Evolutionary conservation across 495 filamentous ascomycete species (phyloP), one percentile per base, ranked within the genome.

Genomic region (Ramalina intermedia): DNA sequence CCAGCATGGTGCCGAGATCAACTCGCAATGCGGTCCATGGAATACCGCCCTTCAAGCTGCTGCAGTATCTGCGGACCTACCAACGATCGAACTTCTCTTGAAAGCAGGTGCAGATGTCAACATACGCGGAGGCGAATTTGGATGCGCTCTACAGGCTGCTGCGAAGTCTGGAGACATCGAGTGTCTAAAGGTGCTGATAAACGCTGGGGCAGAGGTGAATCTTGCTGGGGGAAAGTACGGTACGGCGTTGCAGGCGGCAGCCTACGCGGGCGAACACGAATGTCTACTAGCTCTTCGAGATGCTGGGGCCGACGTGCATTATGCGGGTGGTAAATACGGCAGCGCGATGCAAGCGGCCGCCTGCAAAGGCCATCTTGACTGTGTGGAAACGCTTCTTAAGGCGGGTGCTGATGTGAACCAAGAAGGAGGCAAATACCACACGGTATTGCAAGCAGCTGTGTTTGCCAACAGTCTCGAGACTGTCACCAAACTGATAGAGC

Each of bases 191-290:
- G 43, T 21, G 6, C 41, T 66, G 6, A 17, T 66, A 0, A 52
- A 57, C 16, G 50, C 45, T 46, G 63, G 63, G 13, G 63, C 63
- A 26, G 44, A 65, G 43, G 52, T 63, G 20, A 61, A 63, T 51
- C 43, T 58, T 43, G 24, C 29, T 42, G 44, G 24, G 23, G 46
- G 52, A 38, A 18, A 51, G 17, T 60, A 47, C 40, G 58, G 57
- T 2, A 60, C 50, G 26, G 51, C 59, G 26, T 51, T 67, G n/a
- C 29, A 29, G 35, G 55, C 47, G 23, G 57, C 63, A 46, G 55
- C 52, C 46, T 64, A 9, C 16, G 64, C n/a, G 9, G 45, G 53
- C 11, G 8, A 57, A 21, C 8, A 18, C 6, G 27, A 52, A 1
- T 29, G 59, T 23, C 45, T 61, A 2, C 23, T 59, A 14, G n/a